phyloP scores from a whole-genome alignment of 345 rosid genomes.

The Erodium maritimum region DNA sequence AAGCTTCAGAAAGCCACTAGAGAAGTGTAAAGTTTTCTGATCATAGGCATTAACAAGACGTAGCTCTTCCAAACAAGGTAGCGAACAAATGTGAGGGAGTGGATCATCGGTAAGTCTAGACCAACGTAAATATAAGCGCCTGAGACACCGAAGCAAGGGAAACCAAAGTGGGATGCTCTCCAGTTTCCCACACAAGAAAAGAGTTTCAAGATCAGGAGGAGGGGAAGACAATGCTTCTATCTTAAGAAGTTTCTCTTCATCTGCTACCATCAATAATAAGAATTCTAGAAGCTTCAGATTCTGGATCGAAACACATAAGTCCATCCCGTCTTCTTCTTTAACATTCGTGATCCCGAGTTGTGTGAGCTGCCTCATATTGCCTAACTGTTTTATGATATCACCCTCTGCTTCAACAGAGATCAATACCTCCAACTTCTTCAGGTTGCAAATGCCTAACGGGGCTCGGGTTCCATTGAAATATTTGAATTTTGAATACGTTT shows the following conservation, averaged over 20 bases:
- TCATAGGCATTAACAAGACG: no score
- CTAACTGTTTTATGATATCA: conserved; percentile 9
- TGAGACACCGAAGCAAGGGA: conserved; percentile 16
- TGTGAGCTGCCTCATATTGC: conserved; percentile 22
- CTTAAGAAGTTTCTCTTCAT: no score
- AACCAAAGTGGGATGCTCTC: no score
- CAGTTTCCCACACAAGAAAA: conserved; percentile 19
- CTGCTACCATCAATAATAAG: conserved; percentile 12
- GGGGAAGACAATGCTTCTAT: conserved; percentile 6
- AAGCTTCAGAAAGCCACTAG: no score
- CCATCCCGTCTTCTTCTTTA: conserved; percentile 17
- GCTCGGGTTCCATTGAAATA: conserved; percentile 12
- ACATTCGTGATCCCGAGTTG: conserved; percentile 16
- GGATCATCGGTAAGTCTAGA: conserved; percentile 9
- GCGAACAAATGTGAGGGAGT: no score
- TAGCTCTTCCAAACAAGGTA: no score
- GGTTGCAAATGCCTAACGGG: conserved; percentile 3
- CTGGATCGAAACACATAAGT: conserved; percentile 16
- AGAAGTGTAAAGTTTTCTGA: no score
- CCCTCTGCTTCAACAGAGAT: conserved; percentile 11
- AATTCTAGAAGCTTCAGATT: conserved; percentile 17
- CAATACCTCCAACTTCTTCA: conserved; percentile 28
- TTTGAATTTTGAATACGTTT: conserved; percentile 7
- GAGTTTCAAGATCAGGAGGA: conserved; percentile 18
- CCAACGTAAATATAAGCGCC: conserved; percentile 10